Conservation (phyloP, 495 filamentous ascomycete species). For the Lasiosphaeria miniovina region DNA sequence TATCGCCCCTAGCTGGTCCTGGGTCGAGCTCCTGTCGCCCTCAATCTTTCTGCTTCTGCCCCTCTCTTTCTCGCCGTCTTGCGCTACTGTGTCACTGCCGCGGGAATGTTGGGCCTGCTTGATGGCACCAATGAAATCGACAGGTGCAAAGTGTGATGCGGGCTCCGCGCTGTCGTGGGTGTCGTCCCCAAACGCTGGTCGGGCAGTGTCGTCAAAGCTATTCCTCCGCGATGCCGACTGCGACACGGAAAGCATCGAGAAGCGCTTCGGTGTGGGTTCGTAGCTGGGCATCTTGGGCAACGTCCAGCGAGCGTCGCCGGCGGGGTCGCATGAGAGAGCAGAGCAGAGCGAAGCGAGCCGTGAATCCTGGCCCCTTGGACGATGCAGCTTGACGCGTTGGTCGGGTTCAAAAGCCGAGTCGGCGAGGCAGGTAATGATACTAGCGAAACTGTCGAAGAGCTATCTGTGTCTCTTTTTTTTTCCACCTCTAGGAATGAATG, state of each 20-base stretch:
- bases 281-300: conserved; percentile 23
- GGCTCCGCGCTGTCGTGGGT: background rate
- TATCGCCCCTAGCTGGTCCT: conserved; percentile 3
- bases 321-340: too few species aligned
- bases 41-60: conserved; percentile 15
- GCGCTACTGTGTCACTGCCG: background rate
- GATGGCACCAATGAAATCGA: conserved; percentile 14
- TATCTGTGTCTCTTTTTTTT: too few species aligned
- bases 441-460: too few species aligned
- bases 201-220: conserved; percentile 20
- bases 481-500: too few species aligned
- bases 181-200: conserved; percentile 1
- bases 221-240: conserved; percentile 19
- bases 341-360: background rate
- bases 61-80: conserved; percentile 2
- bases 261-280: conserved; percentile 24
- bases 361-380: too few species aligned
- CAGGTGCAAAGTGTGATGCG: background rate
- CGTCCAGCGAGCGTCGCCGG: background rate
- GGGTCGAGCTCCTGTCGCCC: conserved; percentile 4
- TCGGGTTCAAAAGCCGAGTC: too few species aligned
- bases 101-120: conserved; percentile 15
- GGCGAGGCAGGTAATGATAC: too few species aligned
- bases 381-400: too few species aligned
- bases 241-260: conserved; percentile 21